These are phyloP conservation scores for Anethum foeniculum DNA, from an alignment of 140 eudicot species.

Conservation along the genomic window DNA sequence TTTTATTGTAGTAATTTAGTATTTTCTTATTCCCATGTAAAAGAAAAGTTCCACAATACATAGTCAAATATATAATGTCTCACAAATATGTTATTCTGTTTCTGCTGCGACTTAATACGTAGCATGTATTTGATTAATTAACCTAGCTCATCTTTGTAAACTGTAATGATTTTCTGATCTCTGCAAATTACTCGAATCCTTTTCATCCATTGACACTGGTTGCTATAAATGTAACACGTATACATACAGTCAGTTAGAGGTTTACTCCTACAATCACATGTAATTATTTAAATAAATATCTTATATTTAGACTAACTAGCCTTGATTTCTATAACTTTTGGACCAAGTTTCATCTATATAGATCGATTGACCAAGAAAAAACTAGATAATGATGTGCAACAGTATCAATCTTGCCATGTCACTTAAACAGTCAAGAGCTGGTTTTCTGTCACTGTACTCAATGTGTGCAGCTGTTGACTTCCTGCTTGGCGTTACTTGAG, in stretches of 20 bases:
- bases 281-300: not conserved
- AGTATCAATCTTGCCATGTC: conserved; percentile 26
- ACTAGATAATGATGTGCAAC: conserved; percentile 6
- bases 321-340: not conserved
- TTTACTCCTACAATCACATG: not conserved
- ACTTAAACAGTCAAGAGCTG: conserved; percentile 22
- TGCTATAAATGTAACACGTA: not conserved
- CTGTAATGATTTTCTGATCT: not conserved
- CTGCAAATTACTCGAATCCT: not conserved
- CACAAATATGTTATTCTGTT: not conserved
- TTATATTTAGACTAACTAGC: not conserved
- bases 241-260: not conserved
- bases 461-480: conserved; percentile 27
- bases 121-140: not conserved
- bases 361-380: not conserved
- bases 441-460: conserved; percentile 19
- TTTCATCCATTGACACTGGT: not conserved
- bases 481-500: conserved; percentile 19
- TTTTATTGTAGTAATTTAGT: not conserved
- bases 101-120: not conserved
- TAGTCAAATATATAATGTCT: not conserved
- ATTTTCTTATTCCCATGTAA: not conserved
- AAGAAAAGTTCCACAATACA: not conserved
- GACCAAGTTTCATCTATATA: not conserved
- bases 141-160: not conserved